These are phyloP conservation scores for Fraxinus americana DNA, from an alignment of 257 asterid genomes.

Conservation along the genomic window DNA sequence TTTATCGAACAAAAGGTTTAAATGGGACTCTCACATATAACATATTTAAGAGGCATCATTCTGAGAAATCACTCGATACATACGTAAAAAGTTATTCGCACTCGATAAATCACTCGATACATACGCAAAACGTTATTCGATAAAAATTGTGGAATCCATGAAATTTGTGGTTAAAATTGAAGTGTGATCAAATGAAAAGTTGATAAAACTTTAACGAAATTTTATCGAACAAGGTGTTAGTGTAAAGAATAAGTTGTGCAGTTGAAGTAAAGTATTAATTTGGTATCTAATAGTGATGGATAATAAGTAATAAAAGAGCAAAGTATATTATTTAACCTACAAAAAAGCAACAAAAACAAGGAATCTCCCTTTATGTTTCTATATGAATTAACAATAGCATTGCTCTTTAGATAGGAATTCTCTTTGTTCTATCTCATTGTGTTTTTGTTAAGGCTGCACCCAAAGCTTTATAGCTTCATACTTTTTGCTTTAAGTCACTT, in stretches of 20 bases:
- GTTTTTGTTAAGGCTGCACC: background rate
- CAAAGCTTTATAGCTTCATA: slow-evolving; percentile 1
- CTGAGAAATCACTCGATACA: background rate
- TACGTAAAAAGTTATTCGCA: no score
- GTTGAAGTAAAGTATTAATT: background rate
- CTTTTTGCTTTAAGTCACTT: slow-evolving; percentile 6
- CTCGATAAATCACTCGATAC: no score
- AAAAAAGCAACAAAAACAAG: slow-evolving; percentile 31
- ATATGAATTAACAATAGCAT: slow-evolving; percentile 10
- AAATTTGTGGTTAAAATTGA: no score
- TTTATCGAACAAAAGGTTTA: no score
- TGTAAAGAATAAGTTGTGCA: background rate
- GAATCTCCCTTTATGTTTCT: slow-evolving; percentile 36
- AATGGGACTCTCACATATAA: no score
- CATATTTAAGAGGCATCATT: no score
- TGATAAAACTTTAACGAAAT: no score
- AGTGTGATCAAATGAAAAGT: no score
- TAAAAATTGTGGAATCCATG: no score
- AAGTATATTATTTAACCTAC: slow-evolving; percentile 42
- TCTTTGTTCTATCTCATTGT: background rate
- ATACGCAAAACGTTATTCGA: no score
- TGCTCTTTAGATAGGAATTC: slow-evolving; percentile 12
- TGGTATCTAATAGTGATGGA: slow-evolving; percentile 10
- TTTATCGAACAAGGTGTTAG: no score
- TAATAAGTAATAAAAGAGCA: slow-evolving; percentile 33